These are phyloP conservation scores for Croton laevigatus DNA, from an alignment of 441 rosid species.

Conservation along the genomic window DNA sequence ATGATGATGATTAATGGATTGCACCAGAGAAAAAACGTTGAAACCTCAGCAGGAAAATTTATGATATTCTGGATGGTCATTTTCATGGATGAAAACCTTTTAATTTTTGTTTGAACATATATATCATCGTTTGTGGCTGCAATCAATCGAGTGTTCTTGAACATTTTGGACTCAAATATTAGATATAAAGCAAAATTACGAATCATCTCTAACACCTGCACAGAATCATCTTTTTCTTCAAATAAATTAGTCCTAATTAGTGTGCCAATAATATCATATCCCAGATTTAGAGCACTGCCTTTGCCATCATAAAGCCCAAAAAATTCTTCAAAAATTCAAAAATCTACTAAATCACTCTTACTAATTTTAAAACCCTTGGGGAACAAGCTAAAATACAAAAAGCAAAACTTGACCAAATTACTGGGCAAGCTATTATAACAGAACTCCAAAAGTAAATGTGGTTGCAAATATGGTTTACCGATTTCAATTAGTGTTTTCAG, in stretches of 20 bases:
- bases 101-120: too few relatives aligned
- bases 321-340: slow-evolving; percentile 25
- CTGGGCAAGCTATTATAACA: slow-evolving; percentile 24
- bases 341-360: slow-evolving; percentile 12
- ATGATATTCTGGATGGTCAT: too few relatives aligned
- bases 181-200: slow-evolving; percentile 19
- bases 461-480: too few relatives aligned
- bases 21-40: too few relatives aligned
- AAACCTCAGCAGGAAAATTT: too few relatives aligned
- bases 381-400: slow-evolving; percentile 19
- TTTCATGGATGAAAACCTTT: too few relatives aligned
- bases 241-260: slow-evolving; percentile 12
- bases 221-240: slow-evolving; percentile 1
- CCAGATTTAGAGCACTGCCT: not conserved
- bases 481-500: too few relatives aligned
- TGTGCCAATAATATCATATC: not conserved
- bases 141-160: not conserved
- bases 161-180: too few relatives aligned
- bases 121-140: slow-evolving; percentile 10
- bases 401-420: not conserved
- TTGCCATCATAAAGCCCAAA: not conserved
- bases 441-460: not conserved
- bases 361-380: not conserved
- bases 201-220: slow-evolving; percentile 24
- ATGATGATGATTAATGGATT: too few relatives aligned